These are phyloP conservation scores for Russula vinacea DNA, from an alignment of 768 basidiomycete species.

Conservation along the genomic window DNA sequence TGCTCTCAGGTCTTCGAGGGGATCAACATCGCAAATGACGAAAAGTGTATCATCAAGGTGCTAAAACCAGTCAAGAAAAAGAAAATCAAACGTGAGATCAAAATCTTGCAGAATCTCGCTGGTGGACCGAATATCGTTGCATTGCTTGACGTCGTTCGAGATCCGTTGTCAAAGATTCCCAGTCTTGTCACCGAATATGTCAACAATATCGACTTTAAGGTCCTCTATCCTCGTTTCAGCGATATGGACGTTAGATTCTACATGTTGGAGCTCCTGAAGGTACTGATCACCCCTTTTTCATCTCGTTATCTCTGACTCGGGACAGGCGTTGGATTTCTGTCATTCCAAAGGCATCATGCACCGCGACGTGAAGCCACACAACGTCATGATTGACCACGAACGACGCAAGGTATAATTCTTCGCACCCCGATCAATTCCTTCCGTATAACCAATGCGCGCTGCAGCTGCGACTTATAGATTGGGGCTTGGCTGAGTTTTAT, in stretches of 20 bases:
- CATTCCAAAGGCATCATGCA: conserved; percentile 99
- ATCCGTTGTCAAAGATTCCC: conserved; percentile 94
- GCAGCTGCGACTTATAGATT: conserved; percentile 93
- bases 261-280: conserved; percentile 95
- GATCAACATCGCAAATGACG: conserved; percentile 83
- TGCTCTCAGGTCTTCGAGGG: conserved; percentile 80
- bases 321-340: conserved; percentile 90
- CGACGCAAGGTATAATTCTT: conserved; percentile 70
- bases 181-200: conserved; percentile 97
- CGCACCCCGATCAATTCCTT: background rate
- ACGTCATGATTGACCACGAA: conserved; percentile 99
- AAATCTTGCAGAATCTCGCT: conserved; percentile 93
- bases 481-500: conserved; percentile 98
- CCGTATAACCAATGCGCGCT: background rate
- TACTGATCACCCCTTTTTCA: conserved; percentile 32
- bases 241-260: conserved; percentile 96
- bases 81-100: conserved; percentile 99
- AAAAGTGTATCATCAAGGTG: conserved; percentile 98
- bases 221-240: conserved; percentile 90
- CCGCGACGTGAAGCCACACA: conserved; percentile 97
- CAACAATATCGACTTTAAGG: conserved; percentile 97
- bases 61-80: conserved; percentile 99
- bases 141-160: conserved; percentile 91
- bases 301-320: conserved; percentile 9
- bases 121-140: conserved; percentile 95